Evolutionary conservation across 352 stramenopile genomes (phyloP), one percentile per base, ranked within the genome.

Genomic region (Phytophthora ohioensis): DNA sequence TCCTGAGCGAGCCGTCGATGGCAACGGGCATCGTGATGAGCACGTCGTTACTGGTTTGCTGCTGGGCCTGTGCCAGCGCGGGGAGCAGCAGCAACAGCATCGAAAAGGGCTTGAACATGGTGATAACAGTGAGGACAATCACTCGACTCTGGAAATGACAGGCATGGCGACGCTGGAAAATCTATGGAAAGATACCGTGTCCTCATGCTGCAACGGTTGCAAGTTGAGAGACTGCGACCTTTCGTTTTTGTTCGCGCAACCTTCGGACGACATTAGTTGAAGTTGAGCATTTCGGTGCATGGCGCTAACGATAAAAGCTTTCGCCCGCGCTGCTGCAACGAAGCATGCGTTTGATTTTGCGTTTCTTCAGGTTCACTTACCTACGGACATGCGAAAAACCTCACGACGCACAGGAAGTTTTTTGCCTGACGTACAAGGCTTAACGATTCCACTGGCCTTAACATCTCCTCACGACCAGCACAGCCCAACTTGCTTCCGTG

Each of bases 1-100:
- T 75, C 35, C 75, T 78, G 5, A 82, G 31, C 12, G 65, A 82
- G 43, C 87, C 87, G 54, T 95, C 83, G 49, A 95, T 72, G 27
- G 73, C 68, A 62, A 95, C 74, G 11, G 84, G 72, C 74, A 93
- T 76, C 34, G 85, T 91, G 69, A 95, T 38, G 34, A 93, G 67
- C 54, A 92, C 85, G 66, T 95, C 87, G 31, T 60, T 65, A 30
- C 47, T 54, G 5, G 75, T 32, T 15, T 74, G 59, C 36, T 76
- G 79, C 11, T 76, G 78, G 56, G 60, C 85, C 52, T 79, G 68
- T 2, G 67, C 80, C 30, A 85, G 57, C 17, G 64, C 52, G 6
- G 75, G 62, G 6, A 76, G 64, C 39, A 85, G 53, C 43, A 84
- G 41, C 31, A 80, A n/a, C 41, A 46, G 41, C 21, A 27, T 27